Evolutionary conservation across 352 stramenopile genomes (phyloP).

Genomic region (Elongisporangium senticosum): DNA sequence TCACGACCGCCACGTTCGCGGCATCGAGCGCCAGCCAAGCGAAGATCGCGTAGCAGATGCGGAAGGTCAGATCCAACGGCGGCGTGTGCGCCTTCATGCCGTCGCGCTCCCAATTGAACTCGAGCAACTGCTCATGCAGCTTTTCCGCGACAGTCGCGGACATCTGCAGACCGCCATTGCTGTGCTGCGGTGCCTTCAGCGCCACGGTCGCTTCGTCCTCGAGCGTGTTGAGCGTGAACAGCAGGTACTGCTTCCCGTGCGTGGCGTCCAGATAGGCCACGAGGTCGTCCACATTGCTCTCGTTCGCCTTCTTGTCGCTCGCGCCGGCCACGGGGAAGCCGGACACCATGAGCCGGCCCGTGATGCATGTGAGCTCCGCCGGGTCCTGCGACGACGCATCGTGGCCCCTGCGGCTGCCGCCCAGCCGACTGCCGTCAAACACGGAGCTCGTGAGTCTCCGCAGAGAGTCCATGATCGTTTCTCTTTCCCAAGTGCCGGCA

Average conservation of each 20-base stretch:
- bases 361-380: slow-evolving; percentile 75
- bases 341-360: slow-evolving; percentile 51
- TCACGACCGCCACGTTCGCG: slow-evolving; percentile 79
- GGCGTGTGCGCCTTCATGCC: slow-evolving; percentile 82
- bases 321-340: slow-evolving; percentile 44
- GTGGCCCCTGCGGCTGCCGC: slow-evolving; percentile 23
- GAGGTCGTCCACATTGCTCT: slow-evolving; percentile 70
- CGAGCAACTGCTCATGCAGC: slow-evolving; percentile 76
- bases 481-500: background rate
- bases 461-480: slow-evolving; percentile 55
- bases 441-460: slow-evolving; percentile 68
- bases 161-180: background rate
- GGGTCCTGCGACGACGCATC: slow-evolving; percentile 18
- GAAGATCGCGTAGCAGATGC: slow-evolving; percentile 91
- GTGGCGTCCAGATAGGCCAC: slow-evolving; percentile 44
- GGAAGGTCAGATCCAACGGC: slow-evolving; percentile 79
- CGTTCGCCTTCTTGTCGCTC: slow-evolving; percentile 69
- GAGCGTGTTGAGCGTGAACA: slow-evolving; percentile 79
- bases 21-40: slow-evolving; percentile 86
- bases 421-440: slow-evolving; percentile 36
- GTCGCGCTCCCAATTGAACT: slow-evolving; percentile 79
- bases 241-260: slow-evolving; percentile 57
- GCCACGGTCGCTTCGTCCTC: slow-evolving; percentile 16
- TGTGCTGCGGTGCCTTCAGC: background rate
- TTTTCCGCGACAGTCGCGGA: slow-evolving; percentile 30